These are phyloP conservation scores for Agapanthus africanus DNA, from an alignment of 106 monocot species.

Conservation along the genomic window DNA sequence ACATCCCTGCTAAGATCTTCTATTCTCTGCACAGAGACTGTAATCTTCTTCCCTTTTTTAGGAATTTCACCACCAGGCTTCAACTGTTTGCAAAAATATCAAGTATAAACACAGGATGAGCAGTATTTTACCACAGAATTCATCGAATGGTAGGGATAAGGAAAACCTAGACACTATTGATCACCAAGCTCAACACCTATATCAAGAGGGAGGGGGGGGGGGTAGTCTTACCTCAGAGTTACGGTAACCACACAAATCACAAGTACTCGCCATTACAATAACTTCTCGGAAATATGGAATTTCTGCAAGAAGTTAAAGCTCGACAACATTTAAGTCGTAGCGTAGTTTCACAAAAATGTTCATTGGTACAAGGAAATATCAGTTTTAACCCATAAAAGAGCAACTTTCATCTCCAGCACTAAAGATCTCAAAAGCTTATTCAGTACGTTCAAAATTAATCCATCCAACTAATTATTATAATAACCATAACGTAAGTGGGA, in stretches of 20 bases:
- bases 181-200: neutral
- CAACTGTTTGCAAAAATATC: conserved; percentile 43
- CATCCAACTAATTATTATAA: too few species aligned
- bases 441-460: neutral
- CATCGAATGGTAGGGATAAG: neutral
- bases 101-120: neutral
- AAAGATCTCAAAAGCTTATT: neutral
- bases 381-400: neutral
- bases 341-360: neutral
- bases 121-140: neutral
- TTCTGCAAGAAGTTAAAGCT: conserved; percentile 46
- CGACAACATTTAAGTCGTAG: conserved; percentile 1
- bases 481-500: too few species aligned
- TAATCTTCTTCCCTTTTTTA: conserved; percentile 69
- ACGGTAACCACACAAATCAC: conserved; percentile 94
- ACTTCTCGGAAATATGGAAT: conserved; percentile 97
- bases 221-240: conserved; percentile 96
- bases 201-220: neutral
- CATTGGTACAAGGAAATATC: neutral
- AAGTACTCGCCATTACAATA: conserved; percentile 88
- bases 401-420: neutral
- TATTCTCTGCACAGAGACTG: conserved; percentile 38
- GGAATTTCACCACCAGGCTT: conserved; percentile 96
- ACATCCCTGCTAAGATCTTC: conserved; percentile 89
- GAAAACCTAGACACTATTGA: neutral